Base-by-base conservation (phyloP, 441 rosid species). In the Pelargonium australe region DNA sequence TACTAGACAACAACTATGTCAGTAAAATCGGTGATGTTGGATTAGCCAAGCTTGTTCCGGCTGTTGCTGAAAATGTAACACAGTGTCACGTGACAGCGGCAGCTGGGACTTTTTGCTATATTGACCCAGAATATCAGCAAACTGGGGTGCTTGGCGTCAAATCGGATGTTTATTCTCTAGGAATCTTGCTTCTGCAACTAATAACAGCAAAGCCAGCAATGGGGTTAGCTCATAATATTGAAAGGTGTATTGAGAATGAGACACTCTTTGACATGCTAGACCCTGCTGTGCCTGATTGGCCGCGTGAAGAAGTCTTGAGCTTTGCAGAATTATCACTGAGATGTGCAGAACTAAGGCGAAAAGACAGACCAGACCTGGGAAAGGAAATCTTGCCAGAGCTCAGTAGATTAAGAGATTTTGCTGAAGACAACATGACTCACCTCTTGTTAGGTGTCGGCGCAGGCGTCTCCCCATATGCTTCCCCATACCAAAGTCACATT, bases 11-110 rank as follows among this genome's bases (percentile, higher is more conserved):
- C n/a, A 68, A 68, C 41, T 65, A 67, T 4, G 71, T 53, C n/a
- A 67, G 71, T 67, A 73, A 73, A 63, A 68, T 68, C 14, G 53
- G 72, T 17, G 73, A 73, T 57, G 77, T 73, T 8, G 77, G 77
- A 60, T 34, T 73, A 63, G 67, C 73, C 37, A 34, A 5, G 12
- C 69, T 74, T 13, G 68, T 74, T 45, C 66, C 57, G 4, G 25
- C 61, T 4, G n/a, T 1, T 7, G 40, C 73, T 3, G 68, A 45
- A 8, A 62, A 62, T 2, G 37, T 65, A 31, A 23, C 65, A 23
- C 68, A 51, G 41, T 47, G 12, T 25, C 68, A 61, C 20, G 19
- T 65, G 69, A 72, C 70, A n/a, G 25, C 69, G 14, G 60, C 73
- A 0, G 63, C 65, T 1, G 70, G 67, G 16, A 65, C 77, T 4